Evolutionary conservation across 208 protist species (phyloP), one percentile per base, ranked within the genome.

Genomic region (Acanthamoeba culbertsoni): DNA sequence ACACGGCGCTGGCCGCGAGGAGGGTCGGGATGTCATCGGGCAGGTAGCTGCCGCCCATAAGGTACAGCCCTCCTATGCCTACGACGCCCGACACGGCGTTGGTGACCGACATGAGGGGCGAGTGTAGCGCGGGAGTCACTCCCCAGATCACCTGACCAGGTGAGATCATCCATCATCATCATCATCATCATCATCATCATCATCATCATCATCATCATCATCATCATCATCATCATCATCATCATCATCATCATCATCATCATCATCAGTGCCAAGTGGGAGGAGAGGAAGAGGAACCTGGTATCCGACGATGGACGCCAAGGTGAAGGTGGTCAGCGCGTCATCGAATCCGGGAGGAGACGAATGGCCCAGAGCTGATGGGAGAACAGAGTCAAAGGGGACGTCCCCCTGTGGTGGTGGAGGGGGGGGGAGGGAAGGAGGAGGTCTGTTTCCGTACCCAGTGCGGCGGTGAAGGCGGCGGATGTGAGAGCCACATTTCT

Each of bases 51-150:
- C 96, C 95, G 42, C 96, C 95, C 86, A 97, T 96, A 35, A 62
- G 65, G 31, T 92, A 96, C 93, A 98, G 95, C 31, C 96, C 96
- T 14, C 89, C 89, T 31, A 93, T 84, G 75, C 96, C 96, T 23
- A 97, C 93, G 8, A 97, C 95, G 73, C 97, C 97, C 37, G 97
- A 98, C 42, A 99, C 97, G 55, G 98, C 98, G 95, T 99, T 99
- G 37, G 98, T 99, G 10, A 99, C 96, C 0, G 97, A 96, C 98
- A 99, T 99, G 7, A 99, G 94, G 14, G 98, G 98, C 14, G 98
- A 97, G 94, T 99, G 98, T 10, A 99, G 97, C 0, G 98, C 94
- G 16, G 97, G 97, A 46, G 97, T 96, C 23, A 99, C 98, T 53
- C 94, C 95, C 97, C 97, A 98, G 23, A 98, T 94, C n/a, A 90